phyloP scores from a whole-genome alignment of 768 basidiomycete genomes.

The Suillus fuscotomentosus region DNA sequence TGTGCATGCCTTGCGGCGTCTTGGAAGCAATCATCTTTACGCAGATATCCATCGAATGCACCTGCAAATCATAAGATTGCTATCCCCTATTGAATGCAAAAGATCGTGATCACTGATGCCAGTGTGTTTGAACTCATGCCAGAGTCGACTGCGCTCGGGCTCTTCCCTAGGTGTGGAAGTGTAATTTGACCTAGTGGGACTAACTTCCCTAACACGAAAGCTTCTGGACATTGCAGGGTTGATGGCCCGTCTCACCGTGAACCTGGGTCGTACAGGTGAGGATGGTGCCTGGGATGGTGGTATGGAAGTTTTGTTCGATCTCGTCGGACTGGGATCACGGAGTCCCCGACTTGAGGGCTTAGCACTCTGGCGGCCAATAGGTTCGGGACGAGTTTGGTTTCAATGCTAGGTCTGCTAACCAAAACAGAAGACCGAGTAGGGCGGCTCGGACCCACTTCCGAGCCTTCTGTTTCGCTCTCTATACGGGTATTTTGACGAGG shows the following conservation, averaged over 20 bases:
- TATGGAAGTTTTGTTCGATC: constrained; percentile 23
- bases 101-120: too few species aligned
- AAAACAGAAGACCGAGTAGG: constrained; percentile 25
- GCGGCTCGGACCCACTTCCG: constrained; percentile 25
- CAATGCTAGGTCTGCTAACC: constrained; percentile 32
- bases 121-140: too few species aligned
- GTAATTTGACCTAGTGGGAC: constrained; percentile 25
- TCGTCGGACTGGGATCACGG: constrained; percentile 32
- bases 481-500: constrained; percentile 24
- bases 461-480: constrained; percentile 32
- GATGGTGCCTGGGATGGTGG: constrained; percentile 20
- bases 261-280: constrained; percentile 32
- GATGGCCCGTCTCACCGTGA: constrained; percentile 35
- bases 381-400: constrained; percentile 29
- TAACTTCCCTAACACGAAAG: constrained; percentile 25
- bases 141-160: constrained; percentile 44
- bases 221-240: constrained; percentile 37
- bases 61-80: too few species aligned
- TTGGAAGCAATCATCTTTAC: too few species aligned
- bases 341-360: constrained; percentile 23
- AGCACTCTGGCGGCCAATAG: constrained; percentile 24
- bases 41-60: too few species aligned
- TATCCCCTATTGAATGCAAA: too few species aligned
- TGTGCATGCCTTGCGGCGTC: too few species aligned
- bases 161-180: constrained; percentile 33